Base-by-base conservation (phyloP, 208 protist species). In the Trypanosoma avium region DNA sequence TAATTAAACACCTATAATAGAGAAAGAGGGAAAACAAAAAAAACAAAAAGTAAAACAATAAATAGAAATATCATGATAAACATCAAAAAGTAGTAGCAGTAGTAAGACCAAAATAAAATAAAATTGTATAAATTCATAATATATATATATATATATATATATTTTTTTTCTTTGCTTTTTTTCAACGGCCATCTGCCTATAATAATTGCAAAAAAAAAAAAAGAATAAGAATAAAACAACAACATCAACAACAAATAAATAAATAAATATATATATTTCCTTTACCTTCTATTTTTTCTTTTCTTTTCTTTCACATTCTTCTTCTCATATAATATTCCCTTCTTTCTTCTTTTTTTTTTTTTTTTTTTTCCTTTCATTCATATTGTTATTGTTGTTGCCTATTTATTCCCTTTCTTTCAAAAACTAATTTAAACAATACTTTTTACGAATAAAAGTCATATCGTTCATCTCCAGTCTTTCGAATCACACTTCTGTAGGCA, bases 401-500 rank as follows among this genome's bases (percentile, higher is more conserved):
- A 12, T 46, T 24, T 42, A 8, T n/a, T n/a, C n/a, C n/a, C n/a
- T n/a, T n/a, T n/a, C n/a, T n/a, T n/a, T n/a, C n/a, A n/a, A n/a
- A n/a, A n/a, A n/a, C n/a, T n/a, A n/a, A n/a, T n/a, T n/a, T n/a
- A n/a, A n/a, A n/a, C n/a, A n/a, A n/a, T n/a, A n/a, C n/a, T n/a
- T 26, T 2, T 45, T 82, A 92, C 38, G 82, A 88, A 68, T 94
- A 94, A 69, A 94, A 94, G 61, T 94, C 88, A 70, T 90, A 94
- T 40, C 69, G 79, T 42, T 92, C 82, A 27, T 86, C 88, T 4
- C 83, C 84, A 0, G 85, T 92, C 81, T 95, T 95, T 62, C 86
- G 81, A 33, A 88, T 92, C 48, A 95, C 84, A 0, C 78, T 90
- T 24, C 82, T 73, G 67, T 99, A 99, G 19, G 95, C 98, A 61